Percentiles rank a stretch among this genome's conserved stretches.
Conservation (phyloP, 2,329 filamentous ascomycete genomes). For the Sordariomycetes sp. region DNA sequence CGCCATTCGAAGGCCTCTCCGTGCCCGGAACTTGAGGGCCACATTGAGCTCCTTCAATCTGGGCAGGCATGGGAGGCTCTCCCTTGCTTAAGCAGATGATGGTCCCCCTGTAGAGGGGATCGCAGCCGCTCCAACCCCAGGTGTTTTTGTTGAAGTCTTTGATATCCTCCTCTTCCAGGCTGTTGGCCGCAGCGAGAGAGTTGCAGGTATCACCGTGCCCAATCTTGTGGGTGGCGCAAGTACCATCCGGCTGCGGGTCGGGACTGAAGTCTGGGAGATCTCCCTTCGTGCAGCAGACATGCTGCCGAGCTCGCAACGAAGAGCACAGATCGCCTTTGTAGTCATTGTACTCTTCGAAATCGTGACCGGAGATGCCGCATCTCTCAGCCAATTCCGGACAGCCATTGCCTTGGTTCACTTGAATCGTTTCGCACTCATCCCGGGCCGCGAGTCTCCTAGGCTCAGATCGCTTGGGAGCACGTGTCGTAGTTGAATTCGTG, state of each 20-base stretch:
- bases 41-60: conserved; percentile 18
- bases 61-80: conserved; percentile 15
- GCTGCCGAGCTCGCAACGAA: conserved; percentile 13
- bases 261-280: conserved; percentile 23
- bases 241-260: conserved; percentile 18
- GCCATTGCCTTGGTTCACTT: background rate
- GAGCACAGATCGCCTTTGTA: conserved; percentile 4
- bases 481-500: conserved; percentile 9
- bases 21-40: conserved; percentile 34
- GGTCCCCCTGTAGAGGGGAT: conserved; percentile 8
- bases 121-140: conserved; percentile 26
- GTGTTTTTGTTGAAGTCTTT: conserved; percentile 24
- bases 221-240: conserved; percentile 17
- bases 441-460: background rate
- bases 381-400: background rate
- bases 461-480: conserved; percentile 39
- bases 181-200: conserved; percentile 19
- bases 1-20: conserved; percentile 17
- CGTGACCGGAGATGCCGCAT: background rate
- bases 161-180: conserved; percentile 25
- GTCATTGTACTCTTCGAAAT: conserved; percentile 8
- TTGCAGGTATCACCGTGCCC: conserved; percentile 22
- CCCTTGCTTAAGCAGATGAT: conserved; percentile 20
- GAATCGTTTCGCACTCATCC: background rate
- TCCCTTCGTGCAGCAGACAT: conserved; percentile 25